Base-by-base conservation (phyloP, 2,329 filamentous ascomycete species). In the Didymella keratinophila region DNA sequence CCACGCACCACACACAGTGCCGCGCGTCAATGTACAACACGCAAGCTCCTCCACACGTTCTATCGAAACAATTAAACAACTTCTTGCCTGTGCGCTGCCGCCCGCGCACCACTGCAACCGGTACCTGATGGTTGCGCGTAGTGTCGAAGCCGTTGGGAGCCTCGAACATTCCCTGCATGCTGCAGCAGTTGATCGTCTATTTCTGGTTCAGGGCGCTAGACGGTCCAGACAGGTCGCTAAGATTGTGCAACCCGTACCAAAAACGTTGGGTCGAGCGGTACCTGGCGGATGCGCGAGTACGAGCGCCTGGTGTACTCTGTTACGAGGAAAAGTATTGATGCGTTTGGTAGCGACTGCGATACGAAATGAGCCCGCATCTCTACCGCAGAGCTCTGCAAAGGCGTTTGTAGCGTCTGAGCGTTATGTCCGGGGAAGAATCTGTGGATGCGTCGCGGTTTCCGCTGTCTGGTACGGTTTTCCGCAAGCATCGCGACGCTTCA, bases 241-340 rank as follows among this genome's bases (percentile, higher is more conserved):
- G 28, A 34, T 36, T 36, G 28, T 47, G 45, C 23, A 47, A 47
- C 45, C 12, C 28, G 32, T 37, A 37, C 20, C 20, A 18, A 27
- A n/a, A 36, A 9, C 44, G 44, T 47, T 47, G 44, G 30, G 45
- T n/a, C 34, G 36, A 39, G 8, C 47, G 47, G 47, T 41, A 39
- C 46, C 34, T 49, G 46, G 23, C 23, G 34, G 36, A 18, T 50
- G 47, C 32, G 16, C 34, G 23, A 27, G 10, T 50, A 49, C 23
- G 44, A 34, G 44, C 36, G 36, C n/a, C n/a, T 8, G 28, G 18
- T 34, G 44, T 47, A 6, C 36, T 39, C 10, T 20, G 20, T 39
- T 39, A 39, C 36, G 18, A 34, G 30, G 44, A 6, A 9, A 2
- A n/a, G 12, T 4, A 36, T 27, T 43, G 41, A n/a, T 27, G 23